Evolutionary conservation across 208 protist genomes (phyloP).

Genomic region (Acanthamoeba culbertsoni): DNA sequence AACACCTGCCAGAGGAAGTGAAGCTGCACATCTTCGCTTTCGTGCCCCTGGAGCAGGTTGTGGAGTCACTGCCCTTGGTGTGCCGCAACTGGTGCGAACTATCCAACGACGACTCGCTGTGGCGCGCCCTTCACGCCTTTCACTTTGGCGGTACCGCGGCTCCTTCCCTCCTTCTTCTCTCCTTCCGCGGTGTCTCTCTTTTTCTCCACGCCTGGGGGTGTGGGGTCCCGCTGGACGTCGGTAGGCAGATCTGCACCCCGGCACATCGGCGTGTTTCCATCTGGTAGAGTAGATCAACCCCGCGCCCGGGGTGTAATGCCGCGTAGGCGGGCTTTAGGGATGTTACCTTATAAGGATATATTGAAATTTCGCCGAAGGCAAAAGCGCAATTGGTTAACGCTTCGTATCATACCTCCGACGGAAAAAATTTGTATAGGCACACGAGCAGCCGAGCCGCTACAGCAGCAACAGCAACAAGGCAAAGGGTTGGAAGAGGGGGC

Average conservation of each 20-base stretch:
- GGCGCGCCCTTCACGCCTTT: not conserved
- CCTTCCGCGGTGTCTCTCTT: not conserved
- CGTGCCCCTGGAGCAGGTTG: not conserved
- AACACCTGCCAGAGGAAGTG: not conserved
- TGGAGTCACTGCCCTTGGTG: not conserved
- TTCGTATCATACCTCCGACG: not conserved
- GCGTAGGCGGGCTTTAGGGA: too few species aligned
- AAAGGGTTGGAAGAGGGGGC: not conserved
- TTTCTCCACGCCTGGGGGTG: not conserved
- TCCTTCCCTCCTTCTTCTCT: not conserved
- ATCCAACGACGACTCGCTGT: not conserved
- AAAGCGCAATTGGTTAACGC: too few species aligned
- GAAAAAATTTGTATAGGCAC: not conserved
- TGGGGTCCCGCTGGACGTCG: too few species aligned
- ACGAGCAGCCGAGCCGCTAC: too few species aligned
- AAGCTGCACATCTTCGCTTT: not conserved
- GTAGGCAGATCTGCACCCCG: too few species aligned
- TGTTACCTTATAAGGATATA: too few species aligned
- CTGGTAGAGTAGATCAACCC: too few species aligned
- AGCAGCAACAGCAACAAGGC: not conserved
- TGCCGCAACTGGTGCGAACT: not conserved
- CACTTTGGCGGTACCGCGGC: not conserved
- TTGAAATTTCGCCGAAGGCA: too few species aligned
- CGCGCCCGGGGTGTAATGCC: too few species aligned
- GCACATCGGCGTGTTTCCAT: too few species aligned